Percentiles rank a stretch among this genome's conserved stretches.
Evolutionary conservation across 2,329 filamentous ascomycete species (phyloP).

Genomic region (Plectosphaerella plurivora): DNA sequence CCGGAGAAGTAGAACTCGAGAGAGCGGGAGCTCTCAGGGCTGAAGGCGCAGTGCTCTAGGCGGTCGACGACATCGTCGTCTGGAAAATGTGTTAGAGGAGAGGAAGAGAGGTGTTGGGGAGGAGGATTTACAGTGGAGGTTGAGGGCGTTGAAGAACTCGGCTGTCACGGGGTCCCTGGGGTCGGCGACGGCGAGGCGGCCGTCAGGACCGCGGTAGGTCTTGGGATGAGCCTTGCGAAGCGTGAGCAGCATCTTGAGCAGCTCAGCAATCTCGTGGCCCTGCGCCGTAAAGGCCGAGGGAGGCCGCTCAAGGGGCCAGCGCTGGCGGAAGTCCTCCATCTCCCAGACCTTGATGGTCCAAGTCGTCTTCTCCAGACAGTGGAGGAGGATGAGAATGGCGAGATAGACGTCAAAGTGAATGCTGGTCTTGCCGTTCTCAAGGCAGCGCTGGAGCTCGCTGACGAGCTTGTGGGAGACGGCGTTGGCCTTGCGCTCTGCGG

Average conservation of each 20-base stretch:
- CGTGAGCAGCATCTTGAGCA: slow-evolving; percentile 57
- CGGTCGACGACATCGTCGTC: slow-evolving; percentile 21
- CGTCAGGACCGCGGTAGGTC: slow-evolving; percentile 40
- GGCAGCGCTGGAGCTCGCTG: slow-evolving; percentile 54
- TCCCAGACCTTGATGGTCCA: slow-evolving; percentile 68
- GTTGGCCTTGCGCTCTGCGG: slow-evolving; percentile 59
- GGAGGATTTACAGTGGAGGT: slow-evolving; percentile 51
- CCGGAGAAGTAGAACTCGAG: slow-evolving; percentile 47
- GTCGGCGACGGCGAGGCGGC: slow-evolving; percentile 40
- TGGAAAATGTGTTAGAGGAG: neutral
- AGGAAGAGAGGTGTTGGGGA: neutral
- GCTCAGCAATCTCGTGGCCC: slow-evolving; percentile 52
- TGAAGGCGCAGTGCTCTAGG: slow-evolving; percentile 15
- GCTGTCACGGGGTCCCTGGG: slow-evolving; percentile 40
- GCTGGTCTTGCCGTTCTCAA: slow-evolving; percentile 57
- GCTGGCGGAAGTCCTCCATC: slow-evolving; percentile 52
- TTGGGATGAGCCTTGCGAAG: slow-evolving; percentile 57
- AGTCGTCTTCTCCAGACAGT: slow-evolving; percentile 63
- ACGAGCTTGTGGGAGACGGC: slow-evolving; percentile 54
- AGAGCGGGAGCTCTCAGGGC: slow-evolving; percentile 36
- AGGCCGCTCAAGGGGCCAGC: slow-evolving; percentile 57
- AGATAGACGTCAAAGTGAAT: slow-evolving; percentile 59
- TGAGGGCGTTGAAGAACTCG: slow-evolving; percentile 51
- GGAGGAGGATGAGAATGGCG: slow-evolving; percentile 57
- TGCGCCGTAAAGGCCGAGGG: slow-evolving; percentile 55